Conservation (phyloP, 805 yeast species). For the Schwanniomyces sp. region DNA sequence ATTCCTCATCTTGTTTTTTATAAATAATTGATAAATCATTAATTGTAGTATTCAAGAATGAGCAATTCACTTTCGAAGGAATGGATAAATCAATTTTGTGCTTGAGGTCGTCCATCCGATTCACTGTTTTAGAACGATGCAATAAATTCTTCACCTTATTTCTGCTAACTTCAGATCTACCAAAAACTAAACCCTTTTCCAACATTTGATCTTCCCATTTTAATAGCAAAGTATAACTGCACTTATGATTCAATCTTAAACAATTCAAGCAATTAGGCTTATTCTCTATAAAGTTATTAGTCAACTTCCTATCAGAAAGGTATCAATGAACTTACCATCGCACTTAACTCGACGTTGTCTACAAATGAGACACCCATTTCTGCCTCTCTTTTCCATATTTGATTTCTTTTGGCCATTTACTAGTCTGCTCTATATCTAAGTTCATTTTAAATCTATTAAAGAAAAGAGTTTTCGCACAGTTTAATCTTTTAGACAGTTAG, state of each 20-base stretch:
- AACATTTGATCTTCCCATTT: conserved; percentile 35
- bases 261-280: conserved; percentile 33
- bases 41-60: conserved; percentile 16
- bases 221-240: conserved; percentile 3
- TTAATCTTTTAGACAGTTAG: no score
- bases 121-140: no score
- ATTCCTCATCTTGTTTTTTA: background rate
- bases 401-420: background rate
- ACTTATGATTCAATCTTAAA: conserved; percentile 11
- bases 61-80: background rate
- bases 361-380: conserved; percentile 16
- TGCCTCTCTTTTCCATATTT: conserved; percentile 5
- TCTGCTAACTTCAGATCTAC: conserved; percentile 18
- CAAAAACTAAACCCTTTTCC: conserved; percentile 27
- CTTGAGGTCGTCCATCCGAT: background rate
- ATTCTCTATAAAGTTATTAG: conserved; percentile 12
- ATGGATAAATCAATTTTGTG: background rate
- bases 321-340: conserved; percentile 7
- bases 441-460: no score
- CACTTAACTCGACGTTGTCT: conserved; percentile 15
- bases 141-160: no score
- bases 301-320: background rate
- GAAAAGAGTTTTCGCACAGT: no score
- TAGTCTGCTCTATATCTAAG: background rate
- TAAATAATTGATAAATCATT: conserved; percentile 12